These are phyloP conservation scores for Cyanodermella asteris DNA, from an alignment of 2,329 filamentous ascomycete genomes.

Conservation along the genomic window DNA sequence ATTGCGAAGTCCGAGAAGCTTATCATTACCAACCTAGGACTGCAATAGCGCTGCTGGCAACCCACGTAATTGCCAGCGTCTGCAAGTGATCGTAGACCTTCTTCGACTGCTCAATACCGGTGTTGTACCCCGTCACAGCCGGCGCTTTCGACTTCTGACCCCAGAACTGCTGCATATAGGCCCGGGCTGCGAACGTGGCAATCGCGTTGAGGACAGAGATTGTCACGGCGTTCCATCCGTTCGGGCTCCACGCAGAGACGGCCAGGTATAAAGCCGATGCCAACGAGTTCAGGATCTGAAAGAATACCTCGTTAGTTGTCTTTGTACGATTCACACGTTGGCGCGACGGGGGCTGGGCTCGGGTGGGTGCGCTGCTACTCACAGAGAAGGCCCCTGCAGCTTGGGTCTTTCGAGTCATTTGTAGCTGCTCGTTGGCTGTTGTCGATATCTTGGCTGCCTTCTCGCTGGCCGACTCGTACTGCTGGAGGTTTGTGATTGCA, in stretches of 20 bases:
- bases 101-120: neutral
- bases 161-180: neutral
- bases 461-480: constrained; percentile 23
- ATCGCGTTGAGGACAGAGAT: neutral
- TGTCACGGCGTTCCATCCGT: neutral
- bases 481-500: constrained; percentile 21
- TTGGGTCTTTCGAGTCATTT: constrained; percentile 24
- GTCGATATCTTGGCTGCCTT: constrained; percentile 24
- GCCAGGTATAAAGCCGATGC: neutral
- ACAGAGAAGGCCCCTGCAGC: constrained; percentile 19
- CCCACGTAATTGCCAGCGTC: neutral
- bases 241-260: neutral
- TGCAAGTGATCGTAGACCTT: neutral
- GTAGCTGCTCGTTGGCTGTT: constrained; percentile 19
- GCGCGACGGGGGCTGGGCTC: neutral
- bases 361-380: constrained; percentile 1
- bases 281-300: neutral
- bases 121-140: neutral
- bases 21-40: no score
- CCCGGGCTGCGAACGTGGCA: neutral
- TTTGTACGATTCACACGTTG: neutral
- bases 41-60: neutral
- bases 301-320: neutral
- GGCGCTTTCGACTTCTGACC: neutral
- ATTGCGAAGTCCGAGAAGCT: no score